Conservation (phyloP, 163 green algal species). For the Scenedesmus sp. region DNA sequence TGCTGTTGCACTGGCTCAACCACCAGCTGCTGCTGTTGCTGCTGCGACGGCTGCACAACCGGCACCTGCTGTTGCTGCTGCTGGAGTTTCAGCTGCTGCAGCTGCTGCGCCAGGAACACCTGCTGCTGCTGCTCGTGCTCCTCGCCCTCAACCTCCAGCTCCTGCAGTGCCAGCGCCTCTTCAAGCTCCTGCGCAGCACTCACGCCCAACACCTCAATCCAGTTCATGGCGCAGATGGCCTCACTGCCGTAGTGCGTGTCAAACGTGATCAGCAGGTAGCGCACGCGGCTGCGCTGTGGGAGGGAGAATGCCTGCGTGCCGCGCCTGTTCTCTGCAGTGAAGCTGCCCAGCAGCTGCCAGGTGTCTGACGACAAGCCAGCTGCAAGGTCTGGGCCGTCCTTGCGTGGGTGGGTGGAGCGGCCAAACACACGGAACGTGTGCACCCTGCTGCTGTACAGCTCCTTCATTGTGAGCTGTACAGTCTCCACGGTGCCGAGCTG, state of each 20-base stretch:
- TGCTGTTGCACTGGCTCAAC: not conserved
- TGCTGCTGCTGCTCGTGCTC: conserved; percentile 23
- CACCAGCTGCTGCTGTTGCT: not conserved
- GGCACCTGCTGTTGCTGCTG: not conserved
- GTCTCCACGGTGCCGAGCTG: conserved; percentile 73
- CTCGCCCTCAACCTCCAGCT: conserved; percentile 34
- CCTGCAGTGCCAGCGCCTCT: conserved; percentile 71
- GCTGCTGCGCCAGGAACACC: conserved; percentile 23
- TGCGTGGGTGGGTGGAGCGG: conserved; percentile 80
- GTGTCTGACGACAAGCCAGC: conserved; percentile 65
- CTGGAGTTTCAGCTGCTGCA: conserved; percentile 26
- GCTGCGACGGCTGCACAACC: not conserved
- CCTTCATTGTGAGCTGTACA: conserved; percentile 81
- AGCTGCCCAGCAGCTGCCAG: conserved; percentile 84
- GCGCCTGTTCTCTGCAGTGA: conserved; percentile 79
- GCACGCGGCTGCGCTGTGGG: conserved; percentile 63
- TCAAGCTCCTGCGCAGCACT: conserved; percentile 87
- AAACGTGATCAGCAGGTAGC: conserved; percentile 79
- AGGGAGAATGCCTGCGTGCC: conserved; percentile 80
- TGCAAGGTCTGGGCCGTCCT: conserved; percentile 67
- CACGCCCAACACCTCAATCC: conserved; percentile 70
- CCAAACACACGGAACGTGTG: conserved; percentile 81
- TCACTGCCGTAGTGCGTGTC: conserved; percentile 83
- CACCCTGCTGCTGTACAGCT: conserved; percentile 88
- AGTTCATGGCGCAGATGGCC: conserved; percentile 91